Evolutionary conservation across 371 early-diverging fungal genomes (phyloP), one percentile per base, ranked within the genome.

Genomic region (Actinomucor elegans): DNA sequence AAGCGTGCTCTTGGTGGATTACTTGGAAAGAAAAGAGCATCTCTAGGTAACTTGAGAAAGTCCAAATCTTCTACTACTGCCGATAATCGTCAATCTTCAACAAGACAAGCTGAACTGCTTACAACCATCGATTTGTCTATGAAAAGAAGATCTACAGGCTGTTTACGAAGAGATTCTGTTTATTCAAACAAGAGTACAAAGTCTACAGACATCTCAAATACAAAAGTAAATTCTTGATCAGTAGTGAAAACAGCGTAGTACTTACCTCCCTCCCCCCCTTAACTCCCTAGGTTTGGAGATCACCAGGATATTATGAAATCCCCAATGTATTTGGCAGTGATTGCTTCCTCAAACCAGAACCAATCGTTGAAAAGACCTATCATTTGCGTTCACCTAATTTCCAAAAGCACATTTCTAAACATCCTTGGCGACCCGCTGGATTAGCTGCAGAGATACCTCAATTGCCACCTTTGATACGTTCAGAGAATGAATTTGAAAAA

Each of bases 81-180:
- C n/a, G 64, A 65, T 26, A 44, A 56, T 27, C 52, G 40, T 28
- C 59, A 59, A 43, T 54, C 64, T 2, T 34, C 49, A 11, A 52
- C 48, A 20, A 34, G 55, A 46, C 61, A 61, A 40, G 48, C 36
- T 15, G 57, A 61, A 15, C 7, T 57, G 6, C 29, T 53, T 3
- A 47, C 15, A 2, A 28, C 55, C 2, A 36, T 58, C 35, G 45
- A 58, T 41, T 34, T 73, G 31, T 57, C 69, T 4, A 61, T 75
- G 63, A 76, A 76, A 50, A 66, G 77, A 46, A 66, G 73, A 29
- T 76, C 77, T 1, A 76, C 71, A 6, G 77, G 77, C 8, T 73
- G 73, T 41, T 52, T 76, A 32, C 56, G 73, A 24, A 64, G 73
- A 27, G 53, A 61, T n/a, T 75, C 75, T 9, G 59, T 75, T 6